A percentile compares a stretch with the other conserved stretches of the same genome.
Evolutionary conservation across 306 rosid species (phyloP).

Genomic region (Mimosa pudica): DNA sequence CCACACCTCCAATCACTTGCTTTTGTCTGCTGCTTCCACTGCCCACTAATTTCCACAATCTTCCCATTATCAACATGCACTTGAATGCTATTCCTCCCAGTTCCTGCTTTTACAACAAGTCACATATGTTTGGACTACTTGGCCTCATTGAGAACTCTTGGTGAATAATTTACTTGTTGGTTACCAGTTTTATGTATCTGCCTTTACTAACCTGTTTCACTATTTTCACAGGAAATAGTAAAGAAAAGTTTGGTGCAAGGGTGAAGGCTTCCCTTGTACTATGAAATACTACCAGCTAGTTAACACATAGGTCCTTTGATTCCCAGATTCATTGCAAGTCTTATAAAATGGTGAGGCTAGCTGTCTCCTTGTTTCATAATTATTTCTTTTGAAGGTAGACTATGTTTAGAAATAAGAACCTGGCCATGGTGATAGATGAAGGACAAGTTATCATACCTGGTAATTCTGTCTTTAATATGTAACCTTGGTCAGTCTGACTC

Average conservation of each 20-base stretch:
- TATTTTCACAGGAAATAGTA: conserved; percentile 11
- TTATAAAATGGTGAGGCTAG: conserved; percentile 28
- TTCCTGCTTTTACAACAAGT: conserved; percentile 61
- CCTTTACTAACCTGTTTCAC: conserved; percentile 10
- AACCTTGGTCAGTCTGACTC: conserved; percentile 67
- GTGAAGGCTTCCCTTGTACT: conserved; percentile 11
- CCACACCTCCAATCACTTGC: conserved; percentile 78
- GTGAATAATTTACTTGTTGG: conserved; percentile 3
- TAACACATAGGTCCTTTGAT: conserved; percentile 37
- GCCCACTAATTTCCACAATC: conserved; percentile 84
- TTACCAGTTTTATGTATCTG: conserved; percentile 21
- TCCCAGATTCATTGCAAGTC: conserved; percentile 29
- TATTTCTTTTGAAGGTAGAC: conserved; percentile 24
- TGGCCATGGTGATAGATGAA: background rate
- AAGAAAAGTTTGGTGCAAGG: conserved; percentile 25
- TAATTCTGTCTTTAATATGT: conserved; percentile 72
- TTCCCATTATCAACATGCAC: conserved; percentile 75
- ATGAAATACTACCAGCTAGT: conserved; percentile 24
- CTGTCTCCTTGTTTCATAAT: conserved; percentile 34
- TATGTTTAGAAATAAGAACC: conserved; percentile 19
- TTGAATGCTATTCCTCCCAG: conserved; percentile 59
- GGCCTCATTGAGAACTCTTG: conserved; percentile 35
- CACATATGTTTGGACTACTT: conserved; percentile 37
- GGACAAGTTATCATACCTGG: conserved; percentile 55
- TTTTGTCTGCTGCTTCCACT: conserved; percentile 70